Percentiles rank a stretch among this genome's conserved stretches.
Evolutionary conservation across 148 eudicot species (phyloP).

Genomic region (Cornus controversa): DNA sequence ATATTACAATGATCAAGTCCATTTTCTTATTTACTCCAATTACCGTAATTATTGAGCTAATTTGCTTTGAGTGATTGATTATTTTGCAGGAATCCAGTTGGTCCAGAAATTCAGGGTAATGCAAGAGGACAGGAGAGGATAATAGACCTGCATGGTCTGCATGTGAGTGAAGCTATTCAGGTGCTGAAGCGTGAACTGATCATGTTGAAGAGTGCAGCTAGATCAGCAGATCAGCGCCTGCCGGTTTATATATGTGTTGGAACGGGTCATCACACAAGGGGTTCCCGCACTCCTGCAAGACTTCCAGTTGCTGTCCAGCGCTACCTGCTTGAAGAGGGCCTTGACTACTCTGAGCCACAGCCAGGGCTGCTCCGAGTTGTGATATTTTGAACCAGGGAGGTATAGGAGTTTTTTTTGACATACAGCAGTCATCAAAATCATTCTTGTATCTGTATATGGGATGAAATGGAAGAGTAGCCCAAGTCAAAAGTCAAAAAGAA

Average conservation of each 20-base stretch:
- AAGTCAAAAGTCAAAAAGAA: slow-evolving; percentile 22
- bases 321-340: slow-evolving; percentile 88
- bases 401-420: slow-evolving; percentile 28
- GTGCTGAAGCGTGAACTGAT: slow-evolving; percentile 71
- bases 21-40: not conserved
- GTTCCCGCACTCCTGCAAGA: slow-evolving; percentile 82
- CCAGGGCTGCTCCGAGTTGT: slow-evolving; percentile 87
- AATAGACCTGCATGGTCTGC: slow-evolving; percentile 93
- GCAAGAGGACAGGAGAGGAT: slow-evolving; percentile 70
- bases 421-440: slow-evolving; percentile 24
- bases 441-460: slow-evolving; percentile 61
- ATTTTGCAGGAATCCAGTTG: slow-evolving; percentile 64
- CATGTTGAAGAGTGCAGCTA: slow-evolving; percentile 59
- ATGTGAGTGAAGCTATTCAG: slow-evolving; percentile 84
- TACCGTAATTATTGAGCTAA: not conserved
- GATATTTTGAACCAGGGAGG: slow-evolving; percentile 53
- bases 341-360: slow-evolving; percentile 85
- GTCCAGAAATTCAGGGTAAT: slow-evolving; percentile 50
- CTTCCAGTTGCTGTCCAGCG: slow-evolving; percentile 88
- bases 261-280: slow-evolving; percentile 91
- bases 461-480: slow-evolving; percentile 26
- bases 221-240: slow-evolving; percentile 60
- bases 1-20: not conserved
- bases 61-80: not conserved
- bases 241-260: slow-evolving; percentile 85